Conservation (phyloP, 257 asterid genomes). For the Verbascum thapsus region DNA sequence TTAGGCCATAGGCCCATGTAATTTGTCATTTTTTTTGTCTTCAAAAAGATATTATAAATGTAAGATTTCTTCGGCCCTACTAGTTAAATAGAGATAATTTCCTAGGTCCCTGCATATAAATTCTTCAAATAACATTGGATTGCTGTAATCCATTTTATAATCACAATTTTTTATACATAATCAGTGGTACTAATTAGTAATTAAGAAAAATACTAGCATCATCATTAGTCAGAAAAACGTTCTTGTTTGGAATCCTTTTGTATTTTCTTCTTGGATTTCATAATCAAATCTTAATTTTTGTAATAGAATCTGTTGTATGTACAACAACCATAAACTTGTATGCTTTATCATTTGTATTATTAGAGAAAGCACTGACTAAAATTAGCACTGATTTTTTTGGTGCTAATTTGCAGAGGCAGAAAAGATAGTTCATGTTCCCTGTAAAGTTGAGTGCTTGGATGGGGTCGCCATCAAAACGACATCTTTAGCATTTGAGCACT, state of each 20-base stretch:
- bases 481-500: conserved; percentile 89
- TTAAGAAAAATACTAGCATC: neutral
- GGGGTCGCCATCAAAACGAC: conserved; percentile 59
- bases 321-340: neutral
- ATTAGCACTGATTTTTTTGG: conserved; percentile 21
- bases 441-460: conserved; percentile 72
- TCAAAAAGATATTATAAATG: neutral
- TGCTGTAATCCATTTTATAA: conserved; percentile 2
- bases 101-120: conserved; percentile 5
- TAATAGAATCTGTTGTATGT: conserved; percentile 18
- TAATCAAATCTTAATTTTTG: conserved; percentile 3
- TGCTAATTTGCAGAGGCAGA: conserved; percentile 70
- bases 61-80: conserved; percentile 7
- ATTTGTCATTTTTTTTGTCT: conserved; percentile 24
- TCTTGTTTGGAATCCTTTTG: conserved; percentile 7
- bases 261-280: neutral
- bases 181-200: neutral
- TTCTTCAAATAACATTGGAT: neutral
- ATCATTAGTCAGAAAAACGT: neutral
- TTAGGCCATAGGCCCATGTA: conserved; percentile 10
- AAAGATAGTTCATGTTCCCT: conserved; percentile 55
- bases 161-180: conserved; percentile 5
- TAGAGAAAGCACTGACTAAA: neutral
- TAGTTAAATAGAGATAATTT: neutral
- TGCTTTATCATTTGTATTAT: neutral